Percentiles rank a stretch among this genome's conserved stretches.
Conservation (phyloP, 768 basidiomycete genomes). For the Tricholoma furcatifolium region DNA sequence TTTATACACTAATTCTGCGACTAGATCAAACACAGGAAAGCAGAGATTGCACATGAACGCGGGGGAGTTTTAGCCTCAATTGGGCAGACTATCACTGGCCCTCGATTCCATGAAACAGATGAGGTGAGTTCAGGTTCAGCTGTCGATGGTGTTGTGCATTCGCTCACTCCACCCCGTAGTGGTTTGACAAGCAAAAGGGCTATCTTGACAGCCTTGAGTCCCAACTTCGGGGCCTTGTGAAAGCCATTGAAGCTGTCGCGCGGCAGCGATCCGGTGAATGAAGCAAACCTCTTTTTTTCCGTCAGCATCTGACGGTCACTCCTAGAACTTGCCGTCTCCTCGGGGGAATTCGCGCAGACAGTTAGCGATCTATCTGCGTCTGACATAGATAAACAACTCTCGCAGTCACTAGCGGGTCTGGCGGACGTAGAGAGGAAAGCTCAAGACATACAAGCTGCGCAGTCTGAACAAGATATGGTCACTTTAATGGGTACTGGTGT, state of each 20-base stretch:
- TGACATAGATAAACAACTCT: constrained; percentile 74
- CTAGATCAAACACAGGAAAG: constrained; percentile 86
- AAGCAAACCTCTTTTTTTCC: background rate
- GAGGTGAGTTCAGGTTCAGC: constrained; percentile 49
- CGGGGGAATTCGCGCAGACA: constrained; percentile 79
- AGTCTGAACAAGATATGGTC: constrained; percentile 80
- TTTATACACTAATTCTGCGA: constrained; percentile 2
- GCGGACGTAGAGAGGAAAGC: constrained; percentile 74
- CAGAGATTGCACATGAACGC: constrained; percentile 72
- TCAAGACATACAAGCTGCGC: constrained; percentile 70
- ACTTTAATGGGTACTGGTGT: constrained; percentile 77
- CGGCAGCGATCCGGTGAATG: constrained; percentile 72
- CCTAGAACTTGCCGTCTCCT: constrained; percentile 67
- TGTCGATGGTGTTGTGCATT: background rate
- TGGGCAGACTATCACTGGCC: constrained; percentile 75
- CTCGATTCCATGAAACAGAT: constrained; percentile 86
- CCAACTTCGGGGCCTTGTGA: constrained; percentile 83
- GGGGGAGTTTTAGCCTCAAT: constrained; percentile 84
- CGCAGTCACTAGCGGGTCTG: constrained; percentile 65
- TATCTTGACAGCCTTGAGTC: constrained; percentile 90
- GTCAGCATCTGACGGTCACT: background rate
- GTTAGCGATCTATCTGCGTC: constrained; percentile 69
- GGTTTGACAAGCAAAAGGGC: constrained; percentile 86
- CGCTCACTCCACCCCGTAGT: constrained; percentile 41
- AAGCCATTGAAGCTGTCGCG: constrained; percentile 82